Base-by-base conservation (phyloP, 148 eudicot species). In the Amaranthus palmeri region DNA sequence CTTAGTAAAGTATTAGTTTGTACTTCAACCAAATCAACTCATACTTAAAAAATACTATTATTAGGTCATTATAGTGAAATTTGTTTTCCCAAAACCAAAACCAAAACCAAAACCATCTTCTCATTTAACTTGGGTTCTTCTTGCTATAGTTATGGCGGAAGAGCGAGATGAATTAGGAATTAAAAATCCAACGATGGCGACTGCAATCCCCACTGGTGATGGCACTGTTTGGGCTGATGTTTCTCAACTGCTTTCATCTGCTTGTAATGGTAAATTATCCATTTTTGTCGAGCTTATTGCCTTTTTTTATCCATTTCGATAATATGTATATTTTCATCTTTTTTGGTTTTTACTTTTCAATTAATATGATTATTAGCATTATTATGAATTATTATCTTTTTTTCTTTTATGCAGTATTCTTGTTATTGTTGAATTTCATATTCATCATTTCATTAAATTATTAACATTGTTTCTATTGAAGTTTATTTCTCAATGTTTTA, bases 211-310 rank as follows among this genome's bases (percentile, higher is more conserved):
- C 69, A 81, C 92, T 44, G 92, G 89, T 40, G 90, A 83, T 42
- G 87, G 87, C 68, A 81, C 89, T 54, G 90, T 84, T 72, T 93
- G 98, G 98, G 76, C 93, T 7, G 92, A 93, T 55, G 83, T 86
- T 60, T 87, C 98, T 52, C 70, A 83, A 58, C 87, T 93, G 10
- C 86, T 93, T 8, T 49, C 57, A 36, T 54, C 86, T 61, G 92
- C 98, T 56, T 88, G 90, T 79, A 47, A 76, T 73, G 98, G 98
- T 92, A 25, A 25, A 25, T 25, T 25, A 25, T 25, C 36, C 36
- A 25, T 25, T 25, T 25, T 25, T 25, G 36, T 25, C 36, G 36
- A 25, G 36, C 57, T 61, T 14, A 54, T 64, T 36, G 48, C 43
- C 50, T 74, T 50, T 51, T 55, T 67, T 47, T 45, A 52, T 68